These are phyloP conservation scores for Schizochytrium sp. DNA, from an alignment of 108 stramenopile genomes.

Conservation along the genomic window DNA sequence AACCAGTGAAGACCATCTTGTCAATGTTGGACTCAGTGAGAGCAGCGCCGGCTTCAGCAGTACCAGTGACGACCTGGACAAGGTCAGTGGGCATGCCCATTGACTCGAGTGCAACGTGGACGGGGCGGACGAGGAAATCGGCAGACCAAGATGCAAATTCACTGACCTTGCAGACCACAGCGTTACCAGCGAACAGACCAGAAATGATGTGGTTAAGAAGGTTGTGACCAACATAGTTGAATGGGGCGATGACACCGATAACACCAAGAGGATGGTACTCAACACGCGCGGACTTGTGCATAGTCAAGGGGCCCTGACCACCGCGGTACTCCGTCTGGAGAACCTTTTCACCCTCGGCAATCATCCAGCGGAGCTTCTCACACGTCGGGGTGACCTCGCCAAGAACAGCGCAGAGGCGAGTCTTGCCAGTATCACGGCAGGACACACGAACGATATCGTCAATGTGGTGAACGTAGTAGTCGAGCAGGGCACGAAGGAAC, in stretches of 20 bases:
- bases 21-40: conserved; percentile 89
- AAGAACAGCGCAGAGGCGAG: conserved; percentile 79
- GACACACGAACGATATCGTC: conserved; percentile 89
- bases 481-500: conserved; percentile 90
- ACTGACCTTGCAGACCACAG: conserved; percentile 93
- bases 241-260: conserved; percentile 96
- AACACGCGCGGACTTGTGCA: conserved; percentile 92
- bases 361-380: conserved; percentile 91
- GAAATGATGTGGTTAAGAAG: conserved; percentile 95
- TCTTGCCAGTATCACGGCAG: conserved; percentile 87
- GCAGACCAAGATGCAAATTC: conserved; percentile 93
- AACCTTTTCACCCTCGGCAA: conserved; percentile 88
- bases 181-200: conserved; percentile 95
- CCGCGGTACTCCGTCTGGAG: conserved; percentile 82
- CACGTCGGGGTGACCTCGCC: conserved; percentile 97
- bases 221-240: conserved; percentile 99
- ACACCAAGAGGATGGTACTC: conserved; percentile 97
- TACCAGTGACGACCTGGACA: conserved; percentile 89
- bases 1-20: conserved; percentile 98
- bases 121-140: conserved; percentile 85
- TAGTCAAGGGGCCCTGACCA: conserved; percentile 88
- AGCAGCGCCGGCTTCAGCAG: conserved; percentile 91
- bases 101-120: conserved; percentile 83
- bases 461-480: conserved; percentile 85
- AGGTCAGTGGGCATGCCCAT: conserved; percentile 92